Evolutionary conservation across 2,329 filamentous ascomycete genomes (phyloP).

Genomic region (Pestalotiopsis sp.): DNA sequence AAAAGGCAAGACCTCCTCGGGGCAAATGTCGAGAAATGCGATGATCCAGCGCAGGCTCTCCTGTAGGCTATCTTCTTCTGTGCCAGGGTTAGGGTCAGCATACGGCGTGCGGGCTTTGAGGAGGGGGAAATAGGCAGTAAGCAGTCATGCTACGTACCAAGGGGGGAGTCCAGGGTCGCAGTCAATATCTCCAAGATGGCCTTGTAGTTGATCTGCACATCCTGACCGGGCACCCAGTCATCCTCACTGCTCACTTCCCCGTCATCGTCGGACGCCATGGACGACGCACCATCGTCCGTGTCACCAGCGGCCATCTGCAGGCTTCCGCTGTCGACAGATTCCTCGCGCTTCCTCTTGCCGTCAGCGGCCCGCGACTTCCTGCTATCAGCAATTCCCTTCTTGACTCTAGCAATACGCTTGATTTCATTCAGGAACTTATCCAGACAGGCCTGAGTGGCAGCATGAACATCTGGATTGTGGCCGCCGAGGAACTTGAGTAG

Average conservation of each 20-base stretch:
- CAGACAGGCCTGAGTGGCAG: conserved; percentile 83
- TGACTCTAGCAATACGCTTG: conserved; percentile 89
- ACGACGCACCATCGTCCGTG: conserved; percentile 61
- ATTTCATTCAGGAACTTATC: conserved; percentile 93
- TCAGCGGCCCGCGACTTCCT: conserved; percentile 70
- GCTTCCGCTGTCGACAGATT: conserved; percentile 70
- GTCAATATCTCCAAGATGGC: conserved; percentile 92
- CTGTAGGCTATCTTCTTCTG: conserved; percentile 88
- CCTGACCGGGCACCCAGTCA: conserved; percentile 96
- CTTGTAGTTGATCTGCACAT: conserved; percentile 91
- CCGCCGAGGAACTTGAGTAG: conserved; percentile 92
- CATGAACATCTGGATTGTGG: conserved; percentile 90
- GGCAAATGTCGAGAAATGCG: conserved; percentile 94
- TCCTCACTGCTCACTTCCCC: conserved; percentile 70
- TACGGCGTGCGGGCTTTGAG: neutral
- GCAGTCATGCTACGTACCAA: conserved; percentile 54
- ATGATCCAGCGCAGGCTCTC: conserved; percentile 95
- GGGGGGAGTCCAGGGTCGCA: conserved; percentile 80
- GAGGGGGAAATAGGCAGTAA: conserved; percentile 12
- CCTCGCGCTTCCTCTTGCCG: conserved; percentile 69
- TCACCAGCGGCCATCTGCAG: conserved; percentile 60
- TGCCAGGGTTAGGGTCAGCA: conserved; percentile 18
- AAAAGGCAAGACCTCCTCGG: conserved; percentile 93
- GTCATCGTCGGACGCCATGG: conserved; percentile 54
- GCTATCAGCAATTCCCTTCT: conserved; percentile 89